phyloP scores from a whole-genome alignment of 23 red algal genomes.

The Chondrus crispus region DNA sequence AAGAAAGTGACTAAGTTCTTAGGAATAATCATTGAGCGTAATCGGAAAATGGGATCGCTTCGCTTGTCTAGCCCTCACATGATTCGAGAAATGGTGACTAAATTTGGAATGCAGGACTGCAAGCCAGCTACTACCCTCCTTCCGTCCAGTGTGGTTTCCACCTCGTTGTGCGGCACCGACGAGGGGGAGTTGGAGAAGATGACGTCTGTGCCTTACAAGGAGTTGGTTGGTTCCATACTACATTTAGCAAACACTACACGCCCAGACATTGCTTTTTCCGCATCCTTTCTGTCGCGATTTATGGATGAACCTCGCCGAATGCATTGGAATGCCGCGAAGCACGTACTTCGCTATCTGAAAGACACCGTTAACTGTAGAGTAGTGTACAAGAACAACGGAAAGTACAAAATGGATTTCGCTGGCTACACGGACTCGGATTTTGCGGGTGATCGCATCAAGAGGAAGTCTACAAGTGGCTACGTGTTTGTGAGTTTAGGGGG shows the following conservation, averaged over 20 bases:
- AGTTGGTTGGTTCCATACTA: background rate
- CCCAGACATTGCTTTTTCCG: background rate
- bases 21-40: background rate
- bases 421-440: background rate
- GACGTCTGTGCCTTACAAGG: background rate
- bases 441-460: background rate
- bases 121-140: background rate
- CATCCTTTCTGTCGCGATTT: background rate
- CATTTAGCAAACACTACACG: constrained; percentile 10
- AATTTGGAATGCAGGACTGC: constrained; percentile 5
- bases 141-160: background rate
- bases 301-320: background rate
- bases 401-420: background rate
- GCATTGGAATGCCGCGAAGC: constrained; percentile 12
- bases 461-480: constrained; percentile 5
- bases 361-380: background rate
- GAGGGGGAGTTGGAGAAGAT: background rate
- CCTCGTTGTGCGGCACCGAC: background rate
- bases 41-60: background rate
- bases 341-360: constrained; percentile 30
- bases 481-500: background rate
- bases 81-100: background rate
- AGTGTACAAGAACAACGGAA: background rate
- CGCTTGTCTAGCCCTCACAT: background rate
- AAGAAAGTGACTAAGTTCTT: background rate